Percentiles rank a stretch among this genome's conserved stretches.
These are phyloP conservation scores for Hypoxylon rubiginosum DNA, from an alignment of 2,329 filamentous ascomycete species.

Conservation along the genomic window DNA sequence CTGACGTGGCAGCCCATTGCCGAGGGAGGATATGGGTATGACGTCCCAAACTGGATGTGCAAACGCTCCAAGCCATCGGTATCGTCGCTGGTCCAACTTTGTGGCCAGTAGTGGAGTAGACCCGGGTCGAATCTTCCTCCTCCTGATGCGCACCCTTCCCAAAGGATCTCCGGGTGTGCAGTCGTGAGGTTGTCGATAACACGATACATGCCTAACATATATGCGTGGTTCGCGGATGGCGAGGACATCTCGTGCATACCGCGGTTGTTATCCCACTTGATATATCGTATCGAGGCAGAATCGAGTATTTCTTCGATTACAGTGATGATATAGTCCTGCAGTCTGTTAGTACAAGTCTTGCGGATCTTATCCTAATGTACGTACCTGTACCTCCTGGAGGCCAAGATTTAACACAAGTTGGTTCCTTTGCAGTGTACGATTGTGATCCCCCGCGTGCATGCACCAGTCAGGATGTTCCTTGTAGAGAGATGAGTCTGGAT, in stretches of 20 bases:
- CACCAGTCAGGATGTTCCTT: conserved; percentile 74
- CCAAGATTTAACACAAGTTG: conserved; percentile 74
- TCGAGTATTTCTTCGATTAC: conserved; percentile 67
- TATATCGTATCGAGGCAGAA: conserved; percentile 67
- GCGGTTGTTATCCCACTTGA: conserved; percentile 79
- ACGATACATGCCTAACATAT: conserved; percentile 74
- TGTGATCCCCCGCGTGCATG: conserved; percentile 68
- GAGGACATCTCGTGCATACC: conserved; percentile 71
- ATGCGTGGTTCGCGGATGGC: conserved; percentile 67
- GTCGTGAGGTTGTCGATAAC: conserved; percentile 72
- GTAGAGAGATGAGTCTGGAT: conserved; percentile 72
- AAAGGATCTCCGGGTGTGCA: conserved; percentile 72
- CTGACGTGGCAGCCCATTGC: conserved; percentile 77
- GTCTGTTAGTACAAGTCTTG: background rate
- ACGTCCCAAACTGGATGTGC: conserved; percentile 74
- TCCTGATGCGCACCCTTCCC: conserved; percentile 75
- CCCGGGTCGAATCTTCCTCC: conserved; percentile 75
- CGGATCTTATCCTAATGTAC: background rate
- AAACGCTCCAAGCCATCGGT: conserved; percentile 73
- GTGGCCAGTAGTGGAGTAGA: conserved; percentile 74
- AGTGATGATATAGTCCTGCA: conserved; percentile 71
- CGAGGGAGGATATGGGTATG: conserved; percentile 71
- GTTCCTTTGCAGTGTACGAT: conserved; percentile 67
- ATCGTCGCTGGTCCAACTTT: conserved; percentile 75
- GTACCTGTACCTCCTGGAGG: conserved; percentile 65